Percentiles rank a stretch among this genome's conserved stretches.
Evolutionary conservation across 345 rosid species (phyloP).

Genomic region (Microthlaspi erraticum): DNA sequence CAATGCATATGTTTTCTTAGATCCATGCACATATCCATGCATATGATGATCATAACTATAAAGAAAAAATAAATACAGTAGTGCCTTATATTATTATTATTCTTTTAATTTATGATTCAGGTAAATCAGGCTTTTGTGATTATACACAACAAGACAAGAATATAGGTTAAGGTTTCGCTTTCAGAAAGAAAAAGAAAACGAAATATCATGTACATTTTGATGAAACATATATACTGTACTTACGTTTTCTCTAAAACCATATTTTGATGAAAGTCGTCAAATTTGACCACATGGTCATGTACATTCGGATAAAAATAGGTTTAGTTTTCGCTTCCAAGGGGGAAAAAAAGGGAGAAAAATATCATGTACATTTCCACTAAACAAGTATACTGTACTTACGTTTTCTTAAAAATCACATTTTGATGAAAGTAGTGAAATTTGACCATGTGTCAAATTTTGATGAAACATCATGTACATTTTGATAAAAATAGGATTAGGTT

Average conservation of each 20-base stretch:
- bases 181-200: background rate
- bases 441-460: background rate
- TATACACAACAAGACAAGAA: constrained; percentile 13
- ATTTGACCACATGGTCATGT: background rate
- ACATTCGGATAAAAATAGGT: too few species aligned
- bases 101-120: background rate
- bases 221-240: too few species aligned
- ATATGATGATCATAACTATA: constrained; percentile 29
- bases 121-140: constrained; percentile 13
- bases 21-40: constrained; percentile 35
- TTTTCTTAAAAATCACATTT: background rate
- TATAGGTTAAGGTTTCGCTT: constrained; percentile 33
- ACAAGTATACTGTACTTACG: too few species aligned
- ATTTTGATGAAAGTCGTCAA: background rate
- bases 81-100: background rate
- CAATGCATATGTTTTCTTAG: constrained; percentile 26
- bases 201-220: too few species aligned
- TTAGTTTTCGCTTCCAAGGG: too few species aligned
- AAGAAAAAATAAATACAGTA: background rate
- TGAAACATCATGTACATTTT: too few species aligned
- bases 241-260: background rate
- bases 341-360: too few species aligned
- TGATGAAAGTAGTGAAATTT: background rate
- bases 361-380: too few species aligned
- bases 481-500: too few species aligned